A percentile compares a stretch with the other conserved stretches of the same genome.
Conservation (phyloP, 176 grass and related monocot genomes). For the Echinochloa phyllopogon region DNA sequence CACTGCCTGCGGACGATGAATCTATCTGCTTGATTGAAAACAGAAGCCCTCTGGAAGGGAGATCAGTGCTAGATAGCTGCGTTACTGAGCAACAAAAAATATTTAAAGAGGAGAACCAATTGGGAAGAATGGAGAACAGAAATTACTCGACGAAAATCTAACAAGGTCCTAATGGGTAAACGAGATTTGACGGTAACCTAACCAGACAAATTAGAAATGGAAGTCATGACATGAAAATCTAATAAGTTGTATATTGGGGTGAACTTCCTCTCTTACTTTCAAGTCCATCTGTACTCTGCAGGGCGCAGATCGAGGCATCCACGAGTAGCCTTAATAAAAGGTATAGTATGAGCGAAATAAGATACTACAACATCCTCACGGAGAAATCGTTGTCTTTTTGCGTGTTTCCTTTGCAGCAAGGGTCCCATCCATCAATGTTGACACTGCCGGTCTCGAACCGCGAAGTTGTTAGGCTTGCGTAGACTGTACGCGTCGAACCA, state of each 20-base stretch:
- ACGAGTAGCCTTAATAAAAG: too few species aligned
- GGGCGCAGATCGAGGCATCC: slow-evolving; percentile 3
- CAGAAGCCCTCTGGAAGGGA: slow-evolving; percentile 2
- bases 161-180: not conserved
- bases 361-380: too few species aligned
- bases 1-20: slow-evolving; percentile 1
- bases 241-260: not conserved
- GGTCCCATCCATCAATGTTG: too few species aligned
- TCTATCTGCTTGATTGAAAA: slow-evolving; percentile 27
- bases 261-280: not conserved
- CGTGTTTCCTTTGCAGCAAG: too few species aligned
- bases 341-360: too few species aligned
- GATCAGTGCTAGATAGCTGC: not conserved
- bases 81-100: slow-evolving; percentile 7
- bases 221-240: not conserved
- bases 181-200: not conserved
- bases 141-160: not conserved
- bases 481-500: too few species aligned
- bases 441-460: too few species aligned
- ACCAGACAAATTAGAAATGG: too few species aligned
- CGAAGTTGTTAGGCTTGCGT: too few species aligned
- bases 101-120: not conserved
- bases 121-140: not conserved
- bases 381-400: too few species aligned
- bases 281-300: slow-evolving; percentile 14